Evolutionary conservation across 495 filamentous ascomycete genomes (phyloP), one percentile per base, ranked within the genome.

Genomic region (Amphirosellinia nigrospora): DNA sequence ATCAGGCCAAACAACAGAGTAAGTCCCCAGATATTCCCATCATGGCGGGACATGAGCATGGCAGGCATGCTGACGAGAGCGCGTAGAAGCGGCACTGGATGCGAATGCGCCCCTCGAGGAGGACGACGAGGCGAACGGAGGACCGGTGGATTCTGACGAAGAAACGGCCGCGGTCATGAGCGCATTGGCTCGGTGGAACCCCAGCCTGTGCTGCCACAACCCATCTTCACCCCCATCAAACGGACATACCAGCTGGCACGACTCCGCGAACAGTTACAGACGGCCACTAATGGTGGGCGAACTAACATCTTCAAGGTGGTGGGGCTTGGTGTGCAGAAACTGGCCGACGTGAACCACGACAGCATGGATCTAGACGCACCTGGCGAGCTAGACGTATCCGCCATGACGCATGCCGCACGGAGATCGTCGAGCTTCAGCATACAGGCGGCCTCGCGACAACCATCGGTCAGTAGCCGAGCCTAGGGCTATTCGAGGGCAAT

Each of bases 1-100:
- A 98, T 78, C 96, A 98, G 81, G 96, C 96, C 15, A 95, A 96
- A 74, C 92, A 96, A 82, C 95, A 98, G 78, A 96, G 92, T 94
- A 86, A 72, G 87, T 82, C 11, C 15, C 52, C 1, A 3, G 41
- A 41, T 5, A 36, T 11, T 10, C 45, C 3, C 46, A 5, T 30
- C 2, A 41, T 11, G 16, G 55, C 16, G 15, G 53, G 10, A 19
- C 1, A 2, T 0, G 9, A 5, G 30, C 30, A 58, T 21, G n/a
- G 6, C 32, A 21, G 28, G 55, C 19, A 58, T 58, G 21, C 32
- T 58, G 32, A 66, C 46, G 36, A 59, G 21, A 32, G 43, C 34
- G 21, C 16, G 78, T 75, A 95, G 92, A 97, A 82, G 94, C 93
- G 48, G 93, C 93, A 39, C 92, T 99, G 73, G 94, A 97, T 77